phyloP scores from a whole-genome alignment of 768 basidiomycete genomes.

The Rubroboletus pulcherrimus region DNA sequence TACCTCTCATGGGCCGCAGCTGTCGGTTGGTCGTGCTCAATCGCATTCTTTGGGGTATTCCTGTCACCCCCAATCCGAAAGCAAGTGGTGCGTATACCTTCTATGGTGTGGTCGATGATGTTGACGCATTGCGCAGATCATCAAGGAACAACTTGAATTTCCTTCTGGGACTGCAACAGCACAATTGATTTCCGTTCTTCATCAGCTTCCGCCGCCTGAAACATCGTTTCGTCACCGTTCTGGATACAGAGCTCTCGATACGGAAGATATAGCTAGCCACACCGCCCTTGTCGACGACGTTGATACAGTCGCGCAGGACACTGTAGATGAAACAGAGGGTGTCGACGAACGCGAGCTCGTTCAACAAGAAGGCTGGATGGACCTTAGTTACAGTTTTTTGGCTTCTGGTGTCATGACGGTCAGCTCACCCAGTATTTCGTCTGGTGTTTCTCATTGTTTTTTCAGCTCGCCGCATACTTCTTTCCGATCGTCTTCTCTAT shows the following conservation, averaged over 20 bases:
- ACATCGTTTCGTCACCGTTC: constrained; percentile 49
- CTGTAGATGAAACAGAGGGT: constrained; percentile 24
- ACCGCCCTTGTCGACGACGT: constrained; percentile 2
- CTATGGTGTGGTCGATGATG: not conserved
- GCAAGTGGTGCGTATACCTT: constrained; percentile 68
- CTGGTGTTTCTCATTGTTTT: not conserved
- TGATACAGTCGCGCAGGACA: constrained; percentile 17
- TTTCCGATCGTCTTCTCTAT: constrained; percentile 87
- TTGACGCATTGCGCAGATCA: constrained; percentile 50
- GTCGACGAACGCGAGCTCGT: constrained; percentile 44
- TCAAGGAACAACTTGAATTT: constrained; percentile 91
- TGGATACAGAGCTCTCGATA: constrained; percentile 48
- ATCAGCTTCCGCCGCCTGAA: constrained; percentile 67
- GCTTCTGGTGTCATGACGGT: constrained; percentile 77
- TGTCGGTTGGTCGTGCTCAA: constrained; percentile 82
- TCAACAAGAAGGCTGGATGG: constrained; percentile 70
- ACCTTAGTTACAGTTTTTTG: constrained; percentile 74
- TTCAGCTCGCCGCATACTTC: constrained; percentile 79
- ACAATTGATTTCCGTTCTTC: constrained; percentile 88
- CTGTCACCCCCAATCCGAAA: constrained; percentile 91
- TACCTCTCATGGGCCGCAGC: constrained; percentile 69
- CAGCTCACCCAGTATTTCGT: constrained; percentile 20
- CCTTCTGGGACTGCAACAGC: constrained; percentile 97
- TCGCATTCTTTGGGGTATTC: constrained; percentile 99
- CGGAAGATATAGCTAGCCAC: constrained; percentile 30